Conservation (phyloP, 2,329 filamentous ascomycete species). For the Penicillium decumbens region DNA sequence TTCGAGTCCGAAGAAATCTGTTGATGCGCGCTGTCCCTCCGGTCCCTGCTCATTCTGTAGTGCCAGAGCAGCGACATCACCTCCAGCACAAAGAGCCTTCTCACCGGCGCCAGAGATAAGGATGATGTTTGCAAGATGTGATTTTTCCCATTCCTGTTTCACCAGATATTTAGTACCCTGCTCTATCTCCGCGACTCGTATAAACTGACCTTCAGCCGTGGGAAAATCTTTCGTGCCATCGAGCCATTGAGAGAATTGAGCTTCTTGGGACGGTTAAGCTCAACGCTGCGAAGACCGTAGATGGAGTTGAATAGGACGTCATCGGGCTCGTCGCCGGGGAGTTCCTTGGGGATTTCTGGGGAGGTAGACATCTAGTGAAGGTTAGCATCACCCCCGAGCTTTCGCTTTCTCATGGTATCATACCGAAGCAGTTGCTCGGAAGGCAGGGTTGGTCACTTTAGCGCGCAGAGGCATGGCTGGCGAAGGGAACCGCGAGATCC, state of each 20-base stretch:
- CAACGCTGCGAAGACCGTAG: constrained; percentile 84
- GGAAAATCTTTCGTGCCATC: constrained; percentile 92
- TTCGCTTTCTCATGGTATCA: constrained; percentile 11
- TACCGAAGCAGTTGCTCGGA: constrained; percentile 53
- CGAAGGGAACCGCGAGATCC: constrained; percentile 42
- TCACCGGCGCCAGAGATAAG: constrained; percentile 86
- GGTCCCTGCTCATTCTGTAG: constrained; percentile 62
- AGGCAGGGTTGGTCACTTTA: constrained; percentile 61
- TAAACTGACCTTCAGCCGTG: constrained; percentile 60
- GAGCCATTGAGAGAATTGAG: constrained; percentile 88
- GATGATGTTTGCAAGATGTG: constrained; percentile 85
- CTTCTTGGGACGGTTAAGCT: constrained; percentile 90
- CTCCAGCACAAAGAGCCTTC: constrained; percentile 85
- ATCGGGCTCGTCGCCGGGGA: constrained; percentile 67
- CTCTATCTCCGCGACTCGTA: background rate
- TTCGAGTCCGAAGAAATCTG: constrained; percentile 87
- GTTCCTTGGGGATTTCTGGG: constrained; percentile 47
- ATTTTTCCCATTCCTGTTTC: constrained; percentile 79
- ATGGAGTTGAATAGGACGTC: constrained; percentile 89
- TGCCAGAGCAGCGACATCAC: constrained; percentile 79
- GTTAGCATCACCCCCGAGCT: constrained; percentile 13
- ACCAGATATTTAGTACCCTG: constrained; percentile 11
- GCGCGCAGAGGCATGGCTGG: constrained; percentile 73
- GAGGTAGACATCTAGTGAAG: constrained; percentile 42
- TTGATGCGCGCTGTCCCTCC: constrained; percentile 68